phyloP scores from a whole-genome alignment of 2,329 filamentous ascomycete genomes.

The Monosporascus sp. region DNA sequence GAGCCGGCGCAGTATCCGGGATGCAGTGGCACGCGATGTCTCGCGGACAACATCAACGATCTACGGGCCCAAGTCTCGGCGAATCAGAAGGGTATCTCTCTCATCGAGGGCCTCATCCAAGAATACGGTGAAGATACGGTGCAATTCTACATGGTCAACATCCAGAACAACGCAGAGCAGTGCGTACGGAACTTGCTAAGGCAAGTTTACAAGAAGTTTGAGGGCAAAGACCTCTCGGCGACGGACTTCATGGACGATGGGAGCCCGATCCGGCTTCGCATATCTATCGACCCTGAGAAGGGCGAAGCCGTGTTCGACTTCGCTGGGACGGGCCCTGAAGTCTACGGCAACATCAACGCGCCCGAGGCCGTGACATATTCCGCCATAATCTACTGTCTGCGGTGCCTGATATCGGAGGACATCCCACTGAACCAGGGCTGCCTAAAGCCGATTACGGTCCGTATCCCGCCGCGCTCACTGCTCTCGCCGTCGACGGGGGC shows the following conservation, averaged over 20 bases:
- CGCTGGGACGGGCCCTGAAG: constrained; percentile 66
- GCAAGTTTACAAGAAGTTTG: constrained; percentile 60
- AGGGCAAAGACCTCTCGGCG: constrained; percentile 62
- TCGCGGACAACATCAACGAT: constrained; percentile 73
- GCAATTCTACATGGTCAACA: constrained; percentile 72
- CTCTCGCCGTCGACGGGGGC: constrained; percentile 67
- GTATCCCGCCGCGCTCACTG: constrained; percentile 64
- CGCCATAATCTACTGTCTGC: constrained; percentile 74
- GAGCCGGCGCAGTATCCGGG: constrained; percentile 67
- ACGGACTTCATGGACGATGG: constrained; percentile 78
- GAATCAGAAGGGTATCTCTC: constrained; percentile 72
- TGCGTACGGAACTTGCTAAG: constrained; percentile 67
- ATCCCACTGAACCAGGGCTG: constrained; percentile 78
- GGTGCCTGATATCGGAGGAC: constrained; percentile 68
- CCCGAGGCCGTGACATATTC: constrained; percentile 73
- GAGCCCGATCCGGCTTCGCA: constrained; percentile 63
- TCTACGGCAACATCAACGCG: constrained; percentile 71
- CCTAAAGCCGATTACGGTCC: constrained; percentile 64
- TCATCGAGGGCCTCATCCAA: constrained; percentile 65
- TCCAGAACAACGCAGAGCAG: constrained; percentile 69
- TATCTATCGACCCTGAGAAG: constrained; percentile 66
- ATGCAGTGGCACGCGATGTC: constrained; percentile 67
- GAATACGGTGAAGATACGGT: constrained; percentile 72
- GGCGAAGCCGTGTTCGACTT: constrained; percentile 75
- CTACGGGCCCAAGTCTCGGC: constrained; percentile 76